phyloP scores from a whole-genome alignment of 768 basidiomycete genomes.

The Lentinula detonsa region DNA sequence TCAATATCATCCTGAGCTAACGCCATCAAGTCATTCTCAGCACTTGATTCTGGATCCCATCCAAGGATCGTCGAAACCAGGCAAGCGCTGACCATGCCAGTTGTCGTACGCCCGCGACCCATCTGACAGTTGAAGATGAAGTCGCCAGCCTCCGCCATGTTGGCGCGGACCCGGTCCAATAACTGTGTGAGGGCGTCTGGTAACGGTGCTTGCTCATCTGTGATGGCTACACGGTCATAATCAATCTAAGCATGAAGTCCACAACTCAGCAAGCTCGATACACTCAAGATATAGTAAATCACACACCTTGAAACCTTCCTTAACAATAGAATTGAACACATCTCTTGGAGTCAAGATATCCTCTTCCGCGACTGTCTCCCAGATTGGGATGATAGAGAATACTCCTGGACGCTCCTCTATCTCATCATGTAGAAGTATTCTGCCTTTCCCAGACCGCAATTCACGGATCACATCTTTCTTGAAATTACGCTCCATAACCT shows the following conservation, averaged over 20 bases:
- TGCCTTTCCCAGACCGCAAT: constrained; percentile 61
- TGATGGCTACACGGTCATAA: constrained; percentile 91
- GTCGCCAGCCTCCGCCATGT: constrained; percentile 57
- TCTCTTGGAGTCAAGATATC: constrained; percentile 89
- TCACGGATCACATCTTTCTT: constrained; percentile 87
- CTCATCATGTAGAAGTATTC: constrained; percentile 91
- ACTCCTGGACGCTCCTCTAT: constrained; percentile 88
- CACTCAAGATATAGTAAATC: not conserved
- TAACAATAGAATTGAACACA: constrained; percentile 66
- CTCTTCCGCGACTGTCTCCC: constrained; percentile 78
- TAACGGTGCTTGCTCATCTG: constrained; percentile 94
- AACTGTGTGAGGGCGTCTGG: constrained; percentile 81
- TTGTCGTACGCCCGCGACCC: constrained; percentile 89
- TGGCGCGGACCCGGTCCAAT: constrained; percentile 62
- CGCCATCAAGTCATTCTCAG: constrained; percentile 10
- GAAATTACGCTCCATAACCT: constrained; percentile 83
- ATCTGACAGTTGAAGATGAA: constrained; percentile 98
- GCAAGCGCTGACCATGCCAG: constrained; percentile 90
- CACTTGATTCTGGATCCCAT: constrained; percentile 39
- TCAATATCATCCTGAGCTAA: constrained; percentile 28
- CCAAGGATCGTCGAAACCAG: constrained; percentile 72
- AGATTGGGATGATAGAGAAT: constrained; percentile 89
- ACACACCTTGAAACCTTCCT: constrained; percentile 72
- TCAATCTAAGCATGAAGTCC: constrained; percentile 48
- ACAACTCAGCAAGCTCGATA: not conserved